Base-by-base conservation (phyloP, 2,329 filamentous ascomycete genomes). In the Gaeumannomyces sp. region DNA sequence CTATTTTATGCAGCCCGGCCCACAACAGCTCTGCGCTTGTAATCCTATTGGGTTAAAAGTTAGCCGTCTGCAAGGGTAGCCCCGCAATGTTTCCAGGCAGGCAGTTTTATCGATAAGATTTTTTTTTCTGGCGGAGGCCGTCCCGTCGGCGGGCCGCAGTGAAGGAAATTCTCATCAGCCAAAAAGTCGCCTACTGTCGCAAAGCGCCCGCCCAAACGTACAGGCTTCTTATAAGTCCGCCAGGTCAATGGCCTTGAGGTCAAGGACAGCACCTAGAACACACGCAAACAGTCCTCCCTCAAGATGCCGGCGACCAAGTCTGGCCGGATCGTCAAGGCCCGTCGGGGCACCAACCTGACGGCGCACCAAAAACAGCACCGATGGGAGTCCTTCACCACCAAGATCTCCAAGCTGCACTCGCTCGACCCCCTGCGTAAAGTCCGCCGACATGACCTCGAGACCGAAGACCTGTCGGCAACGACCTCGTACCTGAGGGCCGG, bases 381-480 rank as follows among this genome's bases (percentile, higher is more conserved):
- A 74, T 98, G 92, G 86, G 90, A 97, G 78, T 89, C 91, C 68
- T 98, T 98, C 78, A 91, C 89, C 66, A 86, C 89, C 73, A 95
- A 96, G 76, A 91, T 98, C 75, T 87, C 91, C 68, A 95, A 93
- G 76, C 85, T 98, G 73, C 95, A 92, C 78, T 87, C 87, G 38
- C 84, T 99, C 78, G 94, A 99, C 72, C 95, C 95, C 60, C 85
- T 99, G 70, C 92, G 95, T 76, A 89, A 89, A 78, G 90, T 96
- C 71, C 91, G 93, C 77, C 89, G 90, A 75, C 86, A 96, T 79
- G 88, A 91, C 72, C 87, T 95, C 79, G 90, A 93, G 67, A 86
- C 89, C 73, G 89, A 91, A 80, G 89, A 93, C 76, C 82, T 89
- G 72, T 86, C 88, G 66, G 83, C 88, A 28, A 86, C 88, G 33